Evolutionary conservation across 257 asterid species (phyloP), one percentile per base, ranked within the genome.

Genomic region (Petunia secreta): DNA sequence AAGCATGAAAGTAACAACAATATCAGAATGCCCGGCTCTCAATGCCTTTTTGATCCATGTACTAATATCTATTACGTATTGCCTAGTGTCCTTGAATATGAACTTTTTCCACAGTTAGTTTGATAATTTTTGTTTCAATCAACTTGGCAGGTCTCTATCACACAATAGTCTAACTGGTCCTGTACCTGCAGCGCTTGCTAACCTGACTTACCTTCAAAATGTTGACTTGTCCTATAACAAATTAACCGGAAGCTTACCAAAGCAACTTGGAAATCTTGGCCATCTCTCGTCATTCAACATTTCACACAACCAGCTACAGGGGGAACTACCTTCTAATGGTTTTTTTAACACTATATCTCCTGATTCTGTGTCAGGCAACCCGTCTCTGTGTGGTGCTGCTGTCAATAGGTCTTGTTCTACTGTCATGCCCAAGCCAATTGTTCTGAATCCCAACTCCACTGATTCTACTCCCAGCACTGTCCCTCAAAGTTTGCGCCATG

Each of bases 391-490:
- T 82, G 98, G 97, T 75, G 88, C 95, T 3, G 87, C 88, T 54
- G 92, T 89, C 82, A 90, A 94, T 34, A 84, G 83, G 80, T 88
- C 81, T 62, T 94, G 98, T 83, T 87, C 87, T 3, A 84, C 90
- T 0, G 91, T 91, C 80, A 92, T 92, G 75, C 98, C 98, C 75
- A 94, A 94, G 80, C 98, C 98, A 36, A 89, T 94, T n/a, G 98
- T 94, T 15, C 92, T 94, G 3, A 90, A 92, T 82, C 98, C 98
- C 48, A 91, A 90, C 87, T 90, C 97, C 0, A 82, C 96, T 4
- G 93, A 89, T 80, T 87, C 92, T 57, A 46, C 85, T 34, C 92
- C 94, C 14, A 86, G 85, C 63, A 44, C 90, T 14, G 79, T 84
- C 77, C 83, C 96, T 34, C 88, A 81, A 55, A 85, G 76, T 37